Percentiles rank a stretch among this genome's conserved stretches.
phyloP scores from a whole-genome alignment of 768 basidiomycete genomes.

The Serendipita sp. region DNA sequence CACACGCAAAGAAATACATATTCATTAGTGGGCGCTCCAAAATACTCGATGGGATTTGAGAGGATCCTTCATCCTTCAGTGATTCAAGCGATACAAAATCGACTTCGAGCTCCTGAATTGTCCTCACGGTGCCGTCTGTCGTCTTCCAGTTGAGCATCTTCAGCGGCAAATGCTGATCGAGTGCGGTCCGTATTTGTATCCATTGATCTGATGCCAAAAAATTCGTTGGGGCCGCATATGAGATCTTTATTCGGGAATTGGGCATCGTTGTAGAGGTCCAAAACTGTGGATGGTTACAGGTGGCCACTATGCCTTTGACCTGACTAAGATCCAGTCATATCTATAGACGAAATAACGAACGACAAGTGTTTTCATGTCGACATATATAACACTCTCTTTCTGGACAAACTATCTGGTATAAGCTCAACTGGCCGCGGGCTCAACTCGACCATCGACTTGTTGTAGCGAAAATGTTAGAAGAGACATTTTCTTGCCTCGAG shows the following conservation, averaged over 20 bases:
- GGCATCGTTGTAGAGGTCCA: not conserved
- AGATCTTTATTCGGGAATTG: slow-evolving; percentile 33
- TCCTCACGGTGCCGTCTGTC: slow-evolving; percentile 31
- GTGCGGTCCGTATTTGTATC: slow-evolving; percentile 47
- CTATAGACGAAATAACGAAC: too few relatives aligned
- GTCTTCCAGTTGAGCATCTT: slow-evolving; percentile 84
- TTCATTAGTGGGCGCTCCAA: slow-evolving; percentile 80
- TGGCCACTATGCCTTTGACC: not conserved
- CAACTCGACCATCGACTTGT: too few relatives aligned
- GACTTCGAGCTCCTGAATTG: slow-evolving; percentile 79
- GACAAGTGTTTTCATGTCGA: too few relatives aligned
- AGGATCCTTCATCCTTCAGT: slow-evolving; percentile 54
- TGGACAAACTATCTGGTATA: too few relatives aligned
- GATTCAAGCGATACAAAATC: slow-evolving; percentile 51
- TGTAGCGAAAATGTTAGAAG: too few relatives aligned
- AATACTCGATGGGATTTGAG: slow-evolving; percentile 60
- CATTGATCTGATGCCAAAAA: slow-evolving; percentile 59
- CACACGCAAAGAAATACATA: slow-evolving; percentile 73
- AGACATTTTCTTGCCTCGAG: too few relatives aligned
- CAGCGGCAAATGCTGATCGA: slow-evolving; percentile 64
- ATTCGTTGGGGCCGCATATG: slow-evolving; percentile 46
- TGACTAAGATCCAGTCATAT: not conserved
- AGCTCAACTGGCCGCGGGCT: too few relatives aligned
- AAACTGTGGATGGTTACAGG: not conserved
- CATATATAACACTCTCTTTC: too few relatives aligned